Percentiles rank a stretch among this genome's conserved stretches.
phyloP scores from a whole-genome alignment of 2,329 filamentous ascomycete species.

The Sclerotinia nivalis region DNA sequence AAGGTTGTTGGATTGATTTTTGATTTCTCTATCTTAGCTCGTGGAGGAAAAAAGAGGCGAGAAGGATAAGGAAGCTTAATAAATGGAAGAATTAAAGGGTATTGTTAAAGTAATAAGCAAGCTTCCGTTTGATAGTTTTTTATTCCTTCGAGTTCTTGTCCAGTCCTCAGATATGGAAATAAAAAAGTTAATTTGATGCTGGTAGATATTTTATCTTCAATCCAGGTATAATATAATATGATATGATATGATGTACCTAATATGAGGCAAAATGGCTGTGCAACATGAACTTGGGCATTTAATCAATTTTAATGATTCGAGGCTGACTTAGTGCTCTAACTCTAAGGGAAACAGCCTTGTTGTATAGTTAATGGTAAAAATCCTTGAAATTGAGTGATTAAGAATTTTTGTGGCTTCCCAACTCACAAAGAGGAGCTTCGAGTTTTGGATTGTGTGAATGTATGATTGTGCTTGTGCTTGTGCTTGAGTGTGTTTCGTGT shows the following conservation, averaged over 20 bases:
- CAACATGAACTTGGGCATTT: background rate
- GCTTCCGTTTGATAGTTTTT: background rate
- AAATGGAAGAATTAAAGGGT: background rate
- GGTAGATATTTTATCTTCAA: background rate
- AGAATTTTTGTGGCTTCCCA: background rate
- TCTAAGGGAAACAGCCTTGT: background rate
- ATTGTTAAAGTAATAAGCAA: background rate
- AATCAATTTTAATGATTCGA: background rate
- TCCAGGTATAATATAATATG: background rate
- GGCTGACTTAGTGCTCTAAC: background rate
- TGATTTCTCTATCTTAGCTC: background rate
- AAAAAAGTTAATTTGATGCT: background rate
- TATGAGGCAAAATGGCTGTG: background rate
- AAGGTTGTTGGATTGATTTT: background rate
- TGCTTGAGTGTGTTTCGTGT: background rate
- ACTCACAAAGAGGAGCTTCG: background rate
- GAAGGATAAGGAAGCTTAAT: background rate
- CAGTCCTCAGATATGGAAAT: background rate
- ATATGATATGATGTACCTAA: background rate
- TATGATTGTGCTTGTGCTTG: background rate
- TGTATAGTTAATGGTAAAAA: background rate
- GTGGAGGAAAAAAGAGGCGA: constrained; percentile 10
- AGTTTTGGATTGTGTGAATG: background rate
- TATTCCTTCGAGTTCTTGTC: background rate
- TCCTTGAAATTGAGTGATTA: background rate